These are phyloP conservation scores for Lithohypha guttulata DNA, from an alignment of 2,329 filamentous ascomycete species.

Conservation along the genomic window DNA sequence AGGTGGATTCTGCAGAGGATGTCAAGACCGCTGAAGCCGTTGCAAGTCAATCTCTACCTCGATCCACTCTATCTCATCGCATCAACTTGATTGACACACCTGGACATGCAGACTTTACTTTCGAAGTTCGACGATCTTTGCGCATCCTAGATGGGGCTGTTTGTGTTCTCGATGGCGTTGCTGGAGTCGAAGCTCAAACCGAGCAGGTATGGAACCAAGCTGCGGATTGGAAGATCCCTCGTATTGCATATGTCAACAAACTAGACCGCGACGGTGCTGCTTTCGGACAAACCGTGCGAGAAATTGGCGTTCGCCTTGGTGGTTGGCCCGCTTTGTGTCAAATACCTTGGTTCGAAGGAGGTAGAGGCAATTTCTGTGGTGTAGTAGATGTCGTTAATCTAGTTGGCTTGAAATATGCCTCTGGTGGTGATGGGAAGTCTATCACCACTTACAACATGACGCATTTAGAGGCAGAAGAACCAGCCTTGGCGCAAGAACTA, in stretches of 20 bases:
- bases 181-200: constrained; percentile 91
- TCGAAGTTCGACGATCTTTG: constrained; percentile 91
- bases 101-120: constrained; percentile 97
- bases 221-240: constrained; percentile 71
- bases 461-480: constrained; percentile 41
- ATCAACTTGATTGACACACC: constrained; percentile 95
- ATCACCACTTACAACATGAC: constrained; percentile 47
- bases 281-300: constrained; percentile 75
- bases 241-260: constrained; percentile 75
- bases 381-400: constrained; percentile 74
- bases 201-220: constrained; percentile 94
- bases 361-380: constrained; percentile 65
- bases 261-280: constrained; percentile 70
- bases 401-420: constrained; percentile 62
- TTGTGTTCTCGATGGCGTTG: constrained; percentile 86
- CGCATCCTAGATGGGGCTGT: constrained; percentile 80
- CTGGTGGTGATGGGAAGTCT: constrained; percentile 53
- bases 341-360: constrained; percentile 80
- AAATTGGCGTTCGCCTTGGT: constrained; percentile 67
- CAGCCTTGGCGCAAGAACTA: constrained; percentile 52
- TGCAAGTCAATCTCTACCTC: constrained; percentile 29
- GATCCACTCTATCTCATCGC: constrained; percentile 50
- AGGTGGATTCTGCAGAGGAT: constrained; percentile 26
- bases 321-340: constrained; percentile 88
- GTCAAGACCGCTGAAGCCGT: constrained; percentile 21